Percentiles rank a stretch among this genome's conserved stretches.
Conservation (phyloP, 257 asterid species). For the Przewalskia tangutica region DNA sequence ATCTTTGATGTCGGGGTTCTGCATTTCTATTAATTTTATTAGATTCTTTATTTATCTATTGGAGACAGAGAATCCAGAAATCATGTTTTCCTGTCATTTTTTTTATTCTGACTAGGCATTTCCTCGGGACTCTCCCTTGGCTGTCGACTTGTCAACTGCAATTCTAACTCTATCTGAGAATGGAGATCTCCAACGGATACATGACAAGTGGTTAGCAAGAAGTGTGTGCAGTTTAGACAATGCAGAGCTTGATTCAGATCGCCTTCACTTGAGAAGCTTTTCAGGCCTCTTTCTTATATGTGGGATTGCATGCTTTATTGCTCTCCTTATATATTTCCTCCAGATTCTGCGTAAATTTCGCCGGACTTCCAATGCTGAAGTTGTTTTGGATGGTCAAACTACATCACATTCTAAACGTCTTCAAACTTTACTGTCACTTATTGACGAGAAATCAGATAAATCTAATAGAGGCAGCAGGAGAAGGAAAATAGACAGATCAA, state of each 20-base stretch:
- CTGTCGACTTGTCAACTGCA: constrained; percentile 47
- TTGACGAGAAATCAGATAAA: constrained; percentile 57
- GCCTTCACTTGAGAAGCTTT: constrained; percentile 49
- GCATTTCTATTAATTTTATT: background rate
- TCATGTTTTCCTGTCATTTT: background rate
- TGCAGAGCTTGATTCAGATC: constrained; percentile 28
- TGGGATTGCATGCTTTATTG: constrained; percentile 56
- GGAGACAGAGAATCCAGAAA: background rate
- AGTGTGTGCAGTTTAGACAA: constrained; percentile 24
- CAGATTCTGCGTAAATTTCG: constrained; percentile 39
- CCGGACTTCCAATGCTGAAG: constrained; percentile 16
- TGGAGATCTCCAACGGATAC: constrained; percentile 90
- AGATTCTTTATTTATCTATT: background rate
- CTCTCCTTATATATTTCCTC: constrained; percentile 49
- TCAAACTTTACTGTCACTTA: constrained; percentile 44
- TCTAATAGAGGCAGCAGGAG: constrained; percentile 45
- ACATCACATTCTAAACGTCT: constrained; percentile 42
- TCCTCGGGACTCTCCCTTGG: constrained; percentile 53
- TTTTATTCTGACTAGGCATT: constrained; percentile 36
- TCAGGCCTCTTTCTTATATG: constrained; percentile 32
- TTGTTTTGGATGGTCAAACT: constrained; percentile 8
- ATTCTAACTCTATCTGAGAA: constrained; percentile 71
- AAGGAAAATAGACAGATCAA: constrained; percentile 47
- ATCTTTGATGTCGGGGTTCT: background rate
- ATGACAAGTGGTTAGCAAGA: constrained; percentile 76